Percentiles rank a stretch among this genome's conserved stretches.
These are phyloP conservation scores for Sporormia fimetaria DNA, from an alignment of 495 filamentous ascomycete species.

Conservation along the genomic window DNA sequence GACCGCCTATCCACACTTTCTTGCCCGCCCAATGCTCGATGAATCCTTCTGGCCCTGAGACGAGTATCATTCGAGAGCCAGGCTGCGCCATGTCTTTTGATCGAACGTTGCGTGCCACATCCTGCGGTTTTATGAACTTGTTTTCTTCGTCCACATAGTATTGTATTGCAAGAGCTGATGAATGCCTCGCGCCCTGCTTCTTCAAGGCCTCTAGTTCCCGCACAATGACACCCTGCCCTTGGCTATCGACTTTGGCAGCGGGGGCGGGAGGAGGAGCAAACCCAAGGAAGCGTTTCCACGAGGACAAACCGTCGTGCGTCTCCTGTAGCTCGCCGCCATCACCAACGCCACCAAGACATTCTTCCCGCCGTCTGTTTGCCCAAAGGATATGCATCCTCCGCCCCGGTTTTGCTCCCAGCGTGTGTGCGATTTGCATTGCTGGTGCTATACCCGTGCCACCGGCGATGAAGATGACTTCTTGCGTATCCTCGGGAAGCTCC, in stretches of 20 bases:
- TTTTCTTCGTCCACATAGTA: conserved; percentile 74
- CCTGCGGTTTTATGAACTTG: conserved; percentile 45
- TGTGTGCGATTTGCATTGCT: conserved; percentile 65
- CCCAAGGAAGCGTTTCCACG: conserved; percentile 19
- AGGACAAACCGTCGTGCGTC: conserved; percentile 1
- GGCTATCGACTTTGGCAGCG: not conserved
- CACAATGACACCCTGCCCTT: conserved; percentile 38
- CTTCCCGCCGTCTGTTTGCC: conserved; percentile 50
- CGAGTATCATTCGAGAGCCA: conserved; percentile 50
- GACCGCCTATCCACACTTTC: conserved; percentile 59
- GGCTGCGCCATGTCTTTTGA: conserved; percentile 3
- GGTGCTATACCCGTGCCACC: conserved; percentile 92
- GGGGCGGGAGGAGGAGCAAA: conserved; percentile 22
- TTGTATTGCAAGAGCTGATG: conserved; percentile 42
- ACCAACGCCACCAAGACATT: conserved; percentile 42
- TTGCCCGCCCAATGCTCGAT: conserved; percentile 64
- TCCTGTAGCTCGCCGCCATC: conserved; percentile 15
- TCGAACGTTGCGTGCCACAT: conserved; percentile 32
- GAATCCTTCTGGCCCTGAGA: conserved; percentile 89
- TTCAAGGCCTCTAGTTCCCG: conserved; percentile 50
- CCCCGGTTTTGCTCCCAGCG: conserved; percentile 37
- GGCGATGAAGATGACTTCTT: conserved; percentile 67
- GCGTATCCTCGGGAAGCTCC: conserved; percentile 43
- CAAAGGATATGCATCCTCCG: conserved; percentile 51
- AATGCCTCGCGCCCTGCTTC: conserved; percentile 38